These are phyloP conservation scores for Salisapilia sapeloensis DNA, from an alignment of 352 stramenopile genomes.

Conservation along the genomic window DNA sequence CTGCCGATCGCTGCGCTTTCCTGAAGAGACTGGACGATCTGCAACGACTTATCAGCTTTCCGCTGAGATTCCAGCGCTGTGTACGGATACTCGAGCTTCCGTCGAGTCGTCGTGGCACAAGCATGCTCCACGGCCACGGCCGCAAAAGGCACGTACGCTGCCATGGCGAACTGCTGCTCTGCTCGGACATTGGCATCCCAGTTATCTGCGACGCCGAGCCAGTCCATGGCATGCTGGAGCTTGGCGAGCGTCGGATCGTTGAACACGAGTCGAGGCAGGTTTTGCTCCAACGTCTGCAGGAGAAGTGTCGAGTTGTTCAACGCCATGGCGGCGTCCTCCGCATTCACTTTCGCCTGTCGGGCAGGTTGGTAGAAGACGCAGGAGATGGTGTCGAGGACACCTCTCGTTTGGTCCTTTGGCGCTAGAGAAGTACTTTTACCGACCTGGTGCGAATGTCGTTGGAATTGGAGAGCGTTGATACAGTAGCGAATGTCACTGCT, in stretches of 20 bases:
- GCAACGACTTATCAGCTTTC: conserved; percentile 31
- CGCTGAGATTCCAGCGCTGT: conserved; percentile 36
- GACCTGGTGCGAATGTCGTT: conserved; percentile 32
- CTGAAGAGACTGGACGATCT: conserved; percentile 44
- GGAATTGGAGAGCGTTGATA: conserved; percentile 94
- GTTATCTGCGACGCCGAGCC: conserved; percentile 61
- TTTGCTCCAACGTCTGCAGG: conserved; percentile 80
- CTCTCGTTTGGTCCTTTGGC: conserved; percentile 39
- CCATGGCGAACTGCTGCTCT: conserved; percentile 61
- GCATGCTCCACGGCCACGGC: conserved; percentile 44
- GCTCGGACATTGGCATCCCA: conserved; percentile 36
- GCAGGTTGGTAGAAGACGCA: conserved; percentile 57
- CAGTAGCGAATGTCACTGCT: conserved; percentile 91
- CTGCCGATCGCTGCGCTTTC: conserved; percentile 42
- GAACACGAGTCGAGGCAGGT: conserved; percentile 75
- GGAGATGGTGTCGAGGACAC: conserved; percentile 49
- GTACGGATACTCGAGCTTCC: conserved; percentile 55
- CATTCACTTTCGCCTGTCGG: conserved; percentile 22
- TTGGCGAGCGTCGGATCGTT: conserved; percentile 83
- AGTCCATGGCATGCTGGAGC: conserved; percentile 64
- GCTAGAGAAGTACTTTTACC: no score
- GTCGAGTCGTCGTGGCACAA: conserved; percentile 56
- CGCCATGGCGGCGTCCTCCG: conserved; percentile 34
- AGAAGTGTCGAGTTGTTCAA: conserved; percentile 70
- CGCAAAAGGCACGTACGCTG: conserved; percentile 51